A percentile compares a stretch with the other conserved stretches of the same genome.
phyloP scores from a whole-genome alignment of 2,329 filamentous ascomycete species.

The Stenocarpella maydis region DNA sequence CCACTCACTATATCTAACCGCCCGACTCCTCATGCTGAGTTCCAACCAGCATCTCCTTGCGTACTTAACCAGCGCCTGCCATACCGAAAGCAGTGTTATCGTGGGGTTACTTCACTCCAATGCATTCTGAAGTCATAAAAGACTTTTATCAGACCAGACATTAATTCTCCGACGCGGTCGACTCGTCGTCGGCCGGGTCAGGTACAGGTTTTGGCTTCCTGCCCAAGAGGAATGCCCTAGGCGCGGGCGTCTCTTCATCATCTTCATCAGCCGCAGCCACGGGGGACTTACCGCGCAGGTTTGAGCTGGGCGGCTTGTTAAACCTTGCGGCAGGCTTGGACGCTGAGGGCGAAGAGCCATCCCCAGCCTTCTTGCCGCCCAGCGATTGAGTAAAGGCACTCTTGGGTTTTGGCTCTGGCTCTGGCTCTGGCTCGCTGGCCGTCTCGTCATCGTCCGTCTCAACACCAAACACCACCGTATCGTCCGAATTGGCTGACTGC shows the following conservation, averaged over 20 bases:
- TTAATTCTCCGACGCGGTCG: constrained; percentile 31
- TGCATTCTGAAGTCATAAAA: neutral
- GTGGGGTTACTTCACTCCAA: neutral
- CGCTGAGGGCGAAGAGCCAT: constrained; percentile 11
- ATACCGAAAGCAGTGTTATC: neutral
- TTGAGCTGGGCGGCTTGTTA: constrained; percentile 17
- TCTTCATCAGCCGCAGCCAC: constrained; percentile 3
- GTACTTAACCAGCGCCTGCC: neutral
- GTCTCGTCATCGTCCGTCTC: constrained; percentile 30
- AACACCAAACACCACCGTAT: neutral
- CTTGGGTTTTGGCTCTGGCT: neutral
- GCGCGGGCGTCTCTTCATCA: constrained; percentile 15
- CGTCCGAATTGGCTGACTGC: neutral
- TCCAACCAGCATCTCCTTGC: neutral
- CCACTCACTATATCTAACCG: neutral
- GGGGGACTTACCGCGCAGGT: constrained; percentile 18
- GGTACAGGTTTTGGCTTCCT: constrained; percentile 8
- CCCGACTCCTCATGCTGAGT: neutral
- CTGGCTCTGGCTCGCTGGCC: constrained; percentile 28
- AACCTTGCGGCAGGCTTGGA: constrained; percentile 1
- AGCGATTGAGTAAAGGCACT: neutral
- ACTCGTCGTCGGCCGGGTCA: constrained; percentile 27
- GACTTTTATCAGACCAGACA: neutral
- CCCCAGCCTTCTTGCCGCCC: constrained; percentile 19
- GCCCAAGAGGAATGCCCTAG: neutral